A percentile compares a stretch with the other conserved stretches of the same genome.
phyloP scores from a whole-genome alignment of 2,329 filamentous ascomycete genomes.

The Paecilomyces dactylethromorphus region DNA sequence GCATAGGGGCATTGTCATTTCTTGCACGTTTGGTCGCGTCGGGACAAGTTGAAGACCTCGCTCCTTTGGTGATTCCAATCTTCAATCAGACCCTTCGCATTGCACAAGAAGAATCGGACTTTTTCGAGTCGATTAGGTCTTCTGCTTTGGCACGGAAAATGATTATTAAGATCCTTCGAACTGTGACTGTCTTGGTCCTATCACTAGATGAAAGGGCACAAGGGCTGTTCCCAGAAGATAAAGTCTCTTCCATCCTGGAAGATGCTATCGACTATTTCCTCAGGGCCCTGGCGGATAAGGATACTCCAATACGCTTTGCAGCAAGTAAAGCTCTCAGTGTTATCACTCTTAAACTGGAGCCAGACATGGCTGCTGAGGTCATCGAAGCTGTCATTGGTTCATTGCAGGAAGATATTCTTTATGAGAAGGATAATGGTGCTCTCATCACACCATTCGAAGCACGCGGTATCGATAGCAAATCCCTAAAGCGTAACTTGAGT shows the following conservation, averaged over 20 bases:
- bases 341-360: slow-evolving; percentile 71
- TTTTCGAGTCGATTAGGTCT: slow-evolving; percentile 52
- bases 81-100: slow-evolving; percentile 60
- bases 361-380: slow-evolving; percentile 77
- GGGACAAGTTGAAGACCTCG: slow-evolving; percentile 67
- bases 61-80: slow-evolving; percentile 57
- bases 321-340: slow-evolving; percentile 90
- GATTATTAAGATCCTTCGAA: slow-evolving; percentile 76
- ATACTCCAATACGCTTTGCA: slow-evolving; percentile 83
- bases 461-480: slow-evolving; percentile 27
- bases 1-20: slow-evolving; percentile 73
- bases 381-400: slow-evolving; percentile 76
- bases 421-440: slow-evolving; percentile 40
- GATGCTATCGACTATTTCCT: slow-evolving; percentile 76
- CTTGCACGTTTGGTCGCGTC: slow-evolving; percentile 68
- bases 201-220: slow-evolving; percentile 38
- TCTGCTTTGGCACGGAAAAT: slow-evolving; percentile 77
- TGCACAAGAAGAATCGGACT: slow-evolving; percentile 43
- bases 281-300: slow-evolving; percentile 71
- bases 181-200: slow-evolving; percentile 62
- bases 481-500: slow-evolving; percentile 53
- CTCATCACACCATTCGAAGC: slow-evolving; percentile 30
- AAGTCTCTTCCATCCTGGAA: slow-evolving; percentile 57
- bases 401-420: slow-evolving; percentile 56
- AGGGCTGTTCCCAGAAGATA: slow-evolving; percentile 20